Evolutionary conservation across 2,329 filamentous ascomycete species (phyloP).

Genomic region (Penicillium paneum): DNA sequence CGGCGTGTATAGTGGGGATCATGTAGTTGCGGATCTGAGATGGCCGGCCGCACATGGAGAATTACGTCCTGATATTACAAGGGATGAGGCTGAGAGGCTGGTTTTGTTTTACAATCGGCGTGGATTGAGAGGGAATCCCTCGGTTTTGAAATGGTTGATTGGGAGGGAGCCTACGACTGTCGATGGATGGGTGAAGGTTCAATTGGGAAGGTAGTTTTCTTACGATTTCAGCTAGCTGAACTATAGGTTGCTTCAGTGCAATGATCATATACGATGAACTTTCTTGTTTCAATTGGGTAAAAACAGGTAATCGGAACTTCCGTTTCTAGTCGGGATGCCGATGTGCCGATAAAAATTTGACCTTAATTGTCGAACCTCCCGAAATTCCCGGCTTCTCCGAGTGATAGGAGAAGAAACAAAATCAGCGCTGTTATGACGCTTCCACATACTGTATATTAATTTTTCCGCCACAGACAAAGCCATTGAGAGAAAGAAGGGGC

Average conservation of each 20-base stretch:
- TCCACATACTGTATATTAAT: not conserved
- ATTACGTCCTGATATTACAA: not conserved
- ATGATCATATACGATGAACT: not conserved
- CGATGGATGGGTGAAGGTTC: not conserved
- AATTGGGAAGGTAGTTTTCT: not conserved
- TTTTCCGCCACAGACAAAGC: not conserved
- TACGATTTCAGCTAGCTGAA: not conserved
- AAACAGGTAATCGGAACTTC: not conserved
- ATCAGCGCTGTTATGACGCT: not conserved
- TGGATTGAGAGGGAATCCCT: not conserved
- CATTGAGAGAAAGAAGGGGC: not conserved
- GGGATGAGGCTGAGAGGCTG: not conserved
- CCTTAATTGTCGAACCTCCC: too few relatives aligned
- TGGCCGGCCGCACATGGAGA: not conserved
- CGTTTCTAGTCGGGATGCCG: not conserved
- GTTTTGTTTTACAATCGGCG: not conserved
- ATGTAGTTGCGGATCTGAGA: not conserved
- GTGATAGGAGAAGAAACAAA: not conserved
- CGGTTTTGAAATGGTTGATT: not conserved
- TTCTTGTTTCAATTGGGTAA: not conserved
- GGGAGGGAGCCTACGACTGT: not conserved
- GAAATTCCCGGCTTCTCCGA: not conserved
- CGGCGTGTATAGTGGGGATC: not conserved
- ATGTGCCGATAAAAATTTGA: not conserved
- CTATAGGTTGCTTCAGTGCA: not conserved